Percentiles rank a stretch among this genome's conserved stretches.
phyloP scores from a whole-genome alignment of 2,329 filamentous ascomycete species.

The Penicillium frequentans region DNA sequence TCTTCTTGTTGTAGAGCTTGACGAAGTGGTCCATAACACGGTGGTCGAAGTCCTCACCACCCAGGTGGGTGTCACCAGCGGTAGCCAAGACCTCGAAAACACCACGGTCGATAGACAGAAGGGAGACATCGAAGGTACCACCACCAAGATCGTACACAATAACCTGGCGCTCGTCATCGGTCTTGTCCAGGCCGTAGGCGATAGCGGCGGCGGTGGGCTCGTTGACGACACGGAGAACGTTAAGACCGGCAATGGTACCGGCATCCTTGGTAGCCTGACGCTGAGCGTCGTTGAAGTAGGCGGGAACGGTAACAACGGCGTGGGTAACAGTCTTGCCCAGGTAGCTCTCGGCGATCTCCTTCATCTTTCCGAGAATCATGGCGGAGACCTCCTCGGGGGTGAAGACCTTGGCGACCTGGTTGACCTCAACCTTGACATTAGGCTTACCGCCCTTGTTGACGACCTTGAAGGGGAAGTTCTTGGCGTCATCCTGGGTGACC shows the following conservation, averaged over 20 bases:
- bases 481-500: slow-evolving; percentile 88
- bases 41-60: slow-evolving; percentile 99
- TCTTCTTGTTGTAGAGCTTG: slow-evolving; percentile 99
- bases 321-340: slow-evolving; percentile 61
- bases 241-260: slow-evolving; percentile 86
- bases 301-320: slow-evolving; percentile 85
- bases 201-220: slow-evolving; percentile 94
- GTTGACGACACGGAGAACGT: slow-evolving; percentile 94
- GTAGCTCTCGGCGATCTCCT: slow-evolving; percentile 63
- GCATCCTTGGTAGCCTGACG: slow-evolving; percentile 96
- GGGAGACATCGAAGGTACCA: slow-evolving; percentile 93
- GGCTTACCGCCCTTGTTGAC: slow-evolving; percentile 88
- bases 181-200: slow-evolving; percentile 91
- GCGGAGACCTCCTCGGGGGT: slow-evolving; percentile 67
- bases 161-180: slow-evolving; percentile 78
- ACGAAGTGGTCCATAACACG: slow-evolving; percentile 93
- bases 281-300: slow-evolving; percentile 99
- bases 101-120: slow-evolving; percentile 86
- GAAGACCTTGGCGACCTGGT: slow-evolving; percentile 60
- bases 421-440: slow-evolving; percentile 68
- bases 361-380: slow-evolving; percentile 69
- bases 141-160: slow-evolving; percentile 92
- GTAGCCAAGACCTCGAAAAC: slow-evolving; percentile 94
- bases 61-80: slow-evolving; percentile 93
- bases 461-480: slow-evolving; percentile 98